Evolutionary conservation across 208 protist species (phyloP), one percentile per base, ranked within the genome.

Genomic region (Leishmania amazonensis): DNA sequence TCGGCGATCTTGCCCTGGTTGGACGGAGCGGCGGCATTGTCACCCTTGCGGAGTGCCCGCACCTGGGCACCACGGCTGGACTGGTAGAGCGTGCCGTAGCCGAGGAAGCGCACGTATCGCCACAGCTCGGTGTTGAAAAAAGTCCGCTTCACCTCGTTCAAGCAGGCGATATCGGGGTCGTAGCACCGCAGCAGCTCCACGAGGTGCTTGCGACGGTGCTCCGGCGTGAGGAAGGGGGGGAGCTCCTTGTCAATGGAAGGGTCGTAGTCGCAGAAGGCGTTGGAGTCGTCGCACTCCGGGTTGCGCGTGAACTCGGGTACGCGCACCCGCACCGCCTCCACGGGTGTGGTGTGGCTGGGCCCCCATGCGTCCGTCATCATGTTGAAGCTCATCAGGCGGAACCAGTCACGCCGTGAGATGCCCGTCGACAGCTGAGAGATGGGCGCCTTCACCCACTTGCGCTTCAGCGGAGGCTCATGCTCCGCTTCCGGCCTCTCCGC

Each of bases 301-400:
- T n/a, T 62, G 17, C 89, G 88, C 19, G 88, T 93, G 75, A 96
- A 96, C 15, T 86, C 78, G 17, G 91, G 91, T 47, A 94, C 83
- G 38, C 85, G 83, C 72, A 89, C 84, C n/a, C 76, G 75, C 49
- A 91, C 88, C 74, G 86, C 88, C 76, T 91, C 84, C 1, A 95
- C 92, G 17, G 91, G 91, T 3, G 88, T 95, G 28, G 88, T 90
- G 58, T 40, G 42, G 11, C 40, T 28, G 6, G 76, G 53, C n/a
- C 76, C 89, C 89, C 90, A 97, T 9, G 81, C 80, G 78, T 96
- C 92, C 8, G 85, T 84, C 92, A 96, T 96, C 60, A 91, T 87
- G 84, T 97, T 97, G 67, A 96, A 97, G 70, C 87, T 88, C 94
- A 97, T 94, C 31, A 97, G n/a, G 11, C 94, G 92, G 79, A 97